Evolutionary conservation across 2,329 filamentous ascomycete genomes (phyloP).

Genomic region (Neonectria sp.): DNA sequence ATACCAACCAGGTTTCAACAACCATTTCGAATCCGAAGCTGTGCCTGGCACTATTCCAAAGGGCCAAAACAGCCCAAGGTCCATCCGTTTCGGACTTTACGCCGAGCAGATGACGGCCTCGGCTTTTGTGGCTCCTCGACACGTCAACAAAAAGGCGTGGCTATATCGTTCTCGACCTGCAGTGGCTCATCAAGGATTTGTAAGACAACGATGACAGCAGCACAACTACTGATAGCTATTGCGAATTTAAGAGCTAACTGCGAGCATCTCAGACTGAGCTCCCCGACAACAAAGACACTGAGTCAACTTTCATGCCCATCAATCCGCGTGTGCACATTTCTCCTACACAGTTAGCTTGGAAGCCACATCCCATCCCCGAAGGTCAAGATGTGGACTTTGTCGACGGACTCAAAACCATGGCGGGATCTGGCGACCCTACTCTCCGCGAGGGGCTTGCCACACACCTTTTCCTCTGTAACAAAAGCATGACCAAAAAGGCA

Average conservation of each 20-base stretch:
- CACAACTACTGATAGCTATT: background rate
- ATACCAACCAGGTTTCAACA: conserved; percentile 70
- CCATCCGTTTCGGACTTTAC: conserved; percentile 55
- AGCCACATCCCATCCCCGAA: conserved; percentile 25
- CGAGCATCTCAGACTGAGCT: background rate
- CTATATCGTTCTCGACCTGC: conserved; percentile 45
- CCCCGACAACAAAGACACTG: conserved; percentile 23
- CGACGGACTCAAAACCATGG: conserved; percentile 62
- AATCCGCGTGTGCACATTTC: conserved; percentile 38
- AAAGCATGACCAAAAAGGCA: conserved; percentile 61
- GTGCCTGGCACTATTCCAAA: conserved; percentile 60
- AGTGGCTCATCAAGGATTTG: conserved; percentile 46
- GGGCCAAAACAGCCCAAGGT: conserved; percentile 60
- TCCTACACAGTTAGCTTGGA: conserved; percentile 37
- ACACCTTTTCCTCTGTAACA: conserved; percentile 62
- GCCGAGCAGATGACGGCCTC: conserved; percentile 60
- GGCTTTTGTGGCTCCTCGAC: conserved; percentile 48
- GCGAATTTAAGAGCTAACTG: conserved; percentile 1
- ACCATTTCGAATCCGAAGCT: conserved; percentile 58
- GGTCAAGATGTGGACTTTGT: conserved; percentile 58
- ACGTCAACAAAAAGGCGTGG: conserved; percentile 48
- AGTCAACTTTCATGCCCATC: conserved; percentile 34
- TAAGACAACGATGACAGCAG: background rate
- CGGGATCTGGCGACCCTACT: conserved; percentile 63
- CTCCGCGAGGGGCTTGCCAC: conserved; percentile 62